A percentile compares a stretch with the other conserved stretches of the same genome.
phyloP scores from a whole-genome alignment of 805 yeast genomes.

The Danielia oregonensis region DNA sequence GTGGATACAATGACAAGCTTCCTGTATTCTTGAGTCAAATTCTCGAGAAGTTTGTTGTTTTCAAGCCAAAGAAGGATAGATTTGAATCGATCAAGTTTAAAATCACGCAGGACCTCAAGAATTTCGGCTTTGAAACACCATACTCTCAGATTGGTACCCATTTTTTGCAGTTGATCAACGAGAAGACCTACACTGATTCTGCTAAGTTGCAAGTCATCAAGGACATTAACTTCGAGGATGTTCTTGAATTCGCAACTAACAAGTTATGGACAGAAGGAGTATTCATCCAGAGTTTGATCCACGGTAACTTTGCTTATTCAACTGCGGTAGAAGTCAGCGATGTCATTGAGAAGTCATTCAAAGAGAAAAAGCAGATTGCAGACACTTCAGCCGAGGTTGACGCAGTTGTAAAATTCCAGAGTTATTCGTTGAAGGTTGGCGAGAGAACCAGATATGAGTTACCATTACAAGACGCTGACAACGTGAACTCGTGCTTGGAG shows the following conservation, averaged over 20 bases:
- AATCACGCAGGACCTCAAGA: slow-evolving; percentile 56
- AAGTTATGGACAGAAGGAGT: slow-evolving; percentile 51
- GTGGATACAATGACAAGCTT: slow-evolving; percentile 84
- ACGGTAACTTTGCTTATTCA: slow-evolving; percentile 62
- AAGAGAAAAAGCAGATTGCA: slow-evolving; percentile 18
- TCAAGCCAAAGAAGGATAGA: slow-evolving; percentile 51
- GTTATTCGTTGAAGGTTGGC: slow-evolving; percentile 38
- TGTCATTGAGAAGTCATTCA: slow-evolving; percentile 37
- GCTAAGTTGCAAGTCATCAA: slow-evolving; percentile 53
- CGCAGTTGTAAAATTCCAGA: slow-evolving; percentile 25
- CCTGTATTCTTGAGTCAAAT: slow-evolving; percentile 59
- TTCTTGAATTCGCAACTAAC: slow-evolving; percentile 46
- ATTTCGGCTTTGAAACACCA: slow-evolving; percentile 71
- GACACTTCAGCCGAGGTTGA: slow-evolving; percentile 5
- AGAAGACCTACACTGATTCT: slow-evolving; percentile 59
- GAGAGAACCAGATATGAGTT: slow-evolving; percentile 45
- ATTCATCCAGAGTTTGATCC: slow-evolving; percentile 66
- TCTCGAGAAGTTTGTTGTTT: slow-evolving; percentile 48
- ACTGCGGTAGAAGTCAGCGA: slow-evolving; percentile 52
- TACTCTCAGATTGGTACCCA: slow-evolving; percentile 70
- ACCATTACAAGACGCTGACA: slow-evolving; percentile 56
- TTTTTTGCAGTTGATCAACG: slow-evolving; percentile 64
- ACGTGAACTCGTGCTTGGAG: slow-evolving; percentile 82
- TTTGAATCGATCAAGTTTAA: slow-evolving; percentile 68
- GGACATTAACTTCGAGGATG: slow-evolving; percentile 44